Base-by-base conservation (phyloP, 2,329 filamentous ascomycete species). In the Colletotrichum spinosum region DNA sequence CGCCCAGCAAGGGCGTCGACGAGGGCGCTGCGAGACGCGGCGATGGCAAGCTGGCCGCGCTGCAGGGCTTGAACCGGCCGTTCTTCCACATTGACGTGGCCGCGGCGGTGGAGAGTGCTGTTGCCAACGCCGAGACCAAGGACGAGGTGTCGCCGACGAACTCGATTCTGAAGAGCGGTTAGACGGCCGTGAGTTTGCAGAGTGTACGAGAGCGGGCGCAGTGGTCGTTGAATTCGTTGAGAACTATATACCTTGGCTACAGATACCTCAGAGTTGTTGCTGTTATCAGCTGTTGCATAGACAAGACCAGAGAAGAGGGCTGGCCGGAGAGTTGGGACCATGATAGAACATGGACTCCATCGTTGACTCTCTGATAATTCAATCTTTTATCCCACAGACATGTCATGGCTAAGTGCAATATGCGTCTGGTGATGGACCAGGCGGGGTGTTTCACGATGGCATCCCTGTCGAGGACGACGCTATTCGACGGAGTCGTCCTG, bases 11-110 rank as follows among this genome's bases (percentile, higher is more conserved):
- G 53, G 48, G 56, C 2, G 11, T 35, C 1, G 25, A 13, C 42
- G 57, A 67, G 33, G 65, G 70, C 15, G 60, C 70, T 6, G 54
- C 69, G 11, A 60, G 60, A 3, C 62, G 61, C 15, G 64, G 58
- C 1, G 61, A 69, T n/a, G 65, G 68, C 10, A 68, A 55, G 38
- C 70, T 81, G 41, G 76, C 77, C 33, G 76, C 80, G 0, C 71
- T 84, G 2, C 78, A 80, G 58, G 82, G 80, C 2, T 74, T 83
- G 58, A 84, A 86, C 73, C 73, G 82, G 68, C 84, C 84, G 6
- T 84, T 80, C 72, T 86, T 86, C 73, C 83, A 86, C 63, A 78
- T 84, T 35, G 83, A 86, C 69, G 69, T 86, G 42, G 78, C 82
- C 34, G 81, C 82, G 63, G 82, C 82, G 4, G 76, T 84, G 7